phyloP scores from a whole-genome alignment of 2,329 filamentous ascomycete species.

The Calonectria fujianensis region DNA sequence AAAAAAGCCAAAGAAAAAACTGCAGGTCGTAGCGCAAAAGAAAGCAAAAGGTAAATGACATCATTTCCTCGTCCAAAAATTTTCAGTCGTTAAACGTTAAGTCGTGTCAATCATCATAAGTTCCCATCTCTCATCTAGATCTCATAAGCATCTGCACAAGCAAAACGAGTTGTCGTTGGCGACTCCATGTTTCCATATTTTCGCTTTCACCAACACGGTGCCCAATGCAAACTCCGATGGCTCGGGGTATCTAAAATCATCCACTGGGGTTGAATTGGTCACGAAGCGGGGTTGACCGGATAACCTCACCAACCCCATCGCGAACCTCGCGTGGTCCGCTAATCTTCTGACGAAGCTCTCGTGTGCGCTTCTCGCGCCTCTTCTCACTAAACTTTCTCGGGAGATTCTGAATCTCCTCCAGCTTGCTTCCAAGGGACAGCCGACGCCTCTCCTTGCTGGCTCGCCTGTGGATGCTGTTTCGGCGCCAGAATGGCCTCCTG shows the following conservation, averaged over 20 bases:
- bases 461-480: constrained; percentile 55
- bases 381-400: constrained; percentile 75
- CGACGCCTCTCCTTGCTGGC: constrained; percentile 55
- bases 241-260: constrained; percentile 32
- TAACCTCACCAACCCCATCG: constrained; percentile 75
- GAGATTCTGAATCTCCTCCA: constrained; percentile 73
- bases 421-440: constrained; percentile 66
- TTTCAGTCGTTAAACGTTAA: constrained; percentile 52
- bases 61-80: constrained; percentile 30
- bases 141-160: constrained; percentile 34
- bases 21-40: constrained; percentile 45
- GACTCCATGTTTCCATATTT: neutral
- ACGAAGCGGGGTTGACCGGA: constrained; percentile 63
- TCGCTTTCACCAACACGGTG: neutral
- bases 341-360: constrained; percentile 76
- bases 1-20: constrained; percentile 17
- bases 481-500: constrained; percentile 57
- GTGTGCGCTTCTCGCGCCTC: constrained; percentile 74
- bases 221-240: constrained; percentile 22
- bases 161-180: constrained; percentile 7
- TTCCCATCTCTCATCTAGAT: constrained; percentile 42
- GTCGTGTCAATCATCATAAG: constrained; percentile 55
- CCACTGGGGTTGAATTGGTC: constrained; percentile 44
- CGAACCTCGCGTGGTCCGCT: constrained; percentile 75
- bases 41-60: constrained; percentile 25